Conservation (phyloP, 1,284 basidiomycete species). For the Vanrija pseudolonga region DNA sequence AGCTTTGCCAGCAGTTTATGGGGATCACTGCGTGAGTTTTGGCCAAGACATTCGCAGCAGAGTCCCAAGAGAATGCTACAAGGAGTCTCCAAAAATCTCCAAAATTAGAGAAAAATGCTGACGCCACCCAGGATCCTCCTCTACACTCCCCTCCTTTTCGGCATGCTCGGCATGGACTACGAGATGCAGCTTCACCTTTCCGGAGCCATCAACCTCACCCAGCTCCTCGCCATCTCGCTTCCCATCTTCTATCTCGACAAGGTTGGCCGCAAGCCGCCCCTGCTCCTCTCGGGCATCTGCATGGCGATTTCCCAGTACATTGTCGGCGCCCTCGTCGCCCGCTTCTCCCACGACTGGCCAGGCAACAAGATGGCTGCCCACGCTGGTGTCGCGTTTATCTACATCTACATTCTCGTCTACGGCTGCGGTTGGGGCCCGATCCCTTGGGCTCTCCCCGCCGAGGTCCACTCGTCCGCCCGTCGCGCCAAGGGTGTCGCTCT, state of each 20-base stretch:
- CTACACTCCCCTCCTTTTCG: conserved; percentile 42
- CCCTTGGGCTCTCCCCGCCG: conserved; percentile 37
- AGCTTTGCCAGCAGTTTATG: conserved; percentile 34
- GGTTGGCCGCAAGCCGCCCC: conserved; percentile 40
- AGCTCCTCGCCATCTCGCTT: conserved; percentile 36
- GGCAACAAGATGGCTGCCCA: conserved; percentile 17
- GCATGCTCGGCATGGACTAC: conserved; percentile 32
- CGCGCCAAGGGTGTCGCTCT: conserved; percentile 41
- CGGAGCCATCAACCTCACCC: conserved; percentile 45
- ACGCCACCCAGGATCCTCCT: conserved; percentile 19
- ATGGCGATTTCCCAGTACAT: conserved; percentile 22
- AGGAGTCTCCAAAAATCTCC: background rate
- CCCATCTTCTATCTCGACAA: conserved; percentile 45
- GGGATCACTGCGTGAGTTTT: conserved; percentile 24
- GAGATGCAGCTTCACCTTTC: conserved; percentile 31
- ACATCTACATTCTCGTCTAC: conserved; percentile 21
- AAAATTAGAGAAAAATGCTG: conserved; percentile 5
- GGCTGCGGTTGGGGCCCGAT: conserved; percentile 13
- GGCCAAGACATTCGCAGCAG: too few relatives aligned
- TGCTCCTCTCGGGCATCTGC: conserved; percentile 26
- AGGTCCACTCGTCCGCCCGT: conserved; percentile 25
- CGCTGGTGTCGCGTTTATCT: conserved; percentile 29
- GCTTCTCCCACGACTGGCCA: conserved; percentile 23
- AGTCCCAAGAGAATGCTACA: background rate
- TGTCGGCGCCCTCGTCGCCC: conserved; percentile 27